phyloP scores from a whole-genome alignment of 495 filamentous ascomycete species.

The Lepidopterella palustris region DNA sequence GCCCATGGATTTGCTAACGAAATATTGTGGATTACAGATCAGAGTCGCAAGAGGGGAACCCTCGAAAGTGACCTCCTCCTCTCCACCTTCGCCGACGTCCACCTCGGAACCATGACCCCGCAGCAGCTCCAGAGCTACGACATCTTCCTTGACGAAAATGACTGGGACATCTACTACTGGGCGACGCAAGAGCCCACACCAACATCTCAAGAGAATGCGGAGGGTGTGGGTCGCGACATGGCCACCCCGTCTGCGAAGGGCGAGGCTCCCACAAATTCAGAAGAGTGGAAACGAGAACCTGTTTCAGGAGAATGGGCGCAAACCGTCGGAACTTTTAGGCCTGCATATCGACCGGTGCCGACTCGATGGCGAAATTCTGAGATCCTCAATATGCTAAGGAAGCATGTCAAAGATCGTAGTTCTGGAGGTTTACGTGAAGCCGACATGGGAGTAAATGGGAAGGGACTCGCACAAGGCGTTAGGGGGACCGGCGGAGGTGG shows the following conservation, averaged over 20 bases:
- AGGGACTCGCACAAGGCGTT: conserved; percentile 14
- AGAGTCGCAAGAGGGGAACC: conserved; percentile 92
- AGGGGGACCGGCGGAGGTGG: conserved; percentile 29
- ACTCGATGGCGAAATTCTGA: conserved; percentile 74
- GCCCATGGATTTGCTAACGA: neutral
- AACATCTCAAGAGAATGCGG: conserved; percentile 38
- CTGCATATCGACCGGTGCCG: conserved; percentile 87
- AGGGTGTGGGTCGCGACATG: conserved; percentile 31
- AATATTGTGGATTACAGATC: conserved; percentile 47
- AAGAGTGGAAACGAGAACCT: conserved; percentile 29
- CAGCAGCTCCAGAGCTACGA: conserved; percentile 80
- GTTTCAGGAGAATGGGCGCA: conserved; percentile 84
- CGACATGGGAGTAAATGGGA: conserved; percentile 21
- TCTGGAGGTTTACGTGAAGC: conserved; percentile 32
- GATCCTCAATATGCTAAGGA: conserved; percentile 66
- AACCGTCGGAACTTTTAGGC: conserved; percentile 89
- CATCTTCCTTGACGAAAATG: conserved; percentile 93
- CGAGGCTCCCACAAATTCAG: conserved; percentile 30
- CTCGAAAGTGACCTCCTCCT: conserved; percentile 93
- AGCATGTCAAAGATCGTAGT: conserved; percentile 58
- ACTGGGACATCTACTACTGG: conserved; percentile 99
- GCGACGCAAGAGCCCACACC: conserved; percentile 77
- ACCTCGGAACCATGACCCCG: conserved; percentile 65
- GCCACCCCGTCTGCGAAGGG: conserved; percentile 35
- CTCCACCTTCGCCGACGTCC: conserved; percentile 82